Percentiles rank a stretch among this genome's conserved stretches.
Evolutionary conservation across 768 basidiomycete genomes (phyloP).

Genomic region (Dendrothele bispora): DNA sequence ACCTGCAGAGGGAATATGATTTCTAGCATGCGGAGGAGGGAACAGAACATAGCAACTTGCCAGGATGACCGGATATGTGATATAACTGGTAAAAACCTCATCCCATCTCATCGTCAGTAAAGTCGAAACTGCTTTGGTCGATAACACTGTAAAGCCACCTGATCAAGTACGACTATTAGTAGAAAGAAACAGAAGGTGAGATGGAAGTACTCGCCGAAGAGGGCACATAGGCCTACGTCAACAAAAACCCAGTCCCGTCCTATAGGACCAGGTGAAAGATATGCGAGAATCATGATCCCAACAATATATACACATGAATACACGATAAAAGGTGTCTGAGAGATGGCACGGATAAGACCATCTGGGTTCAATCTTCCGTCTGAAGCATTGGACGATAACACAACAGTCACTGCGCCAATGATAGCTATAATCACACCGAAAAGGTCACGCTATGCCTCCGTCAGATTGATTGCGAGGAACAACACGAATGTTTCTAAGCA

Average conservation of each 20-base stretch:
- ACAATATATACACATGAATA: slow-evolving; percentile 68
- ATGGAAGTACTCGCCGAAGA: slow-evolving; percentile 57
- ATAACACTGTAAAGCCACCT: slow-evolving; percentile 94
- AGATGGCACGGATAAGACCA: slow-evolving; percentile 66
- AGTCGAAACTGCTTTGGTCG: slow-evolving; percentile 90
- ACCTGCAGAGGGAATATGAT: slow-evolving; percentile 49
- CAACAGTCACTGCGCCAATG: slow-evolving; percentile 91
- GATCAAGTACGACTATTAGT: slow-evolving; percentile 1
- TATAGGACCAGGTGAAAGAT: slow-evolving; percentile 60
- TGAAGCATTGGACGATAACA: slow-evolving; percentile 73
- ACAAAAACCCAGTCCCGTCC: slow-evolving; percentile 76
- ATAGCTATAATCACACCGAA: slow-evolving; percentile 80
- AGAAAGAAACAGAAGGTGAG: slow-evolving; percentile 1
- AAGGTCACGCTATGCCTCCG: slow-evolving; percentile 60
- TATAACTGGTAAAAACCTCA: slow-evolving; percentile 74
- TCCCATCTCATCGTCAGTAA: slow-evolving; percentile 79
- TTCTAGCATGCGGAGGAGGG: background rate
- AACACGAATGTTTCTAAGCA: slow-evolving; percentile 26
- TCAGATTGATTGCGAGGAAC: slow-evolving; percentile 14
- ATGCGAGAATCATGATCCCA: slow-evolving; percentile 55
- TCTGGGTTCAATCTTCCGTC: slow-evolving; percentile 69
- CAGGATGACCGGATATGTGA: slow-evolving; percentile 77
- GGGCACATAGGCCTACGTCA: slow-evolving; percentile 85
- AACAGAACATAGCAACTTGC: slow-evolving; percentile 40
- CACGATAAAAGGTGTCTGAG: slow-evolving; percentile 69